phyloP scores from a whole-genome alignment of 495 filamentous ascomycete species.

The Rhizodiscina lignyota region DNA sequence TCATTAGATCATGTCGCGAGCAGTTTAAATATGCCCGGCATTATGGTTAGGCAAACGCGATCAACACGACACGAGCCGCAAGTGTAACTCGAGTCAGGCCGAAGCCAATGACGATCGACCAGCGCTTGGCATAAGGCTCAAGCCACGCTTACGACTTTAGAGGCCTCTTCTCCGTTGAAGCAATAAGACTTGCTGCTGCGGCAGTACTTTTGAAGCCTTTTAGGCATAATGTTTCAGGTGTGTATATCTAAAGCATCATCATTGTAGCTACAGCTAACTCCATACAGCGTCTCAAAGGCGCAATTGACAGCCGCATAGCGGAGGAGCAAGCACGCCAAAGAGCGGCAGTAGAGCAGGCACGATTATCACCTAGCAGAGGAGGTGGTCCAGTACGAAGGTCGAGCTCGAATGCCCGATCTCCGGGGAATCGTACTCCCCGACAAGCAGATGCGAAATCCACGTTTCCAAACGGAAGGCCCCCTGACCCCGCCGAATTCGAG shows the following conservation, averaged over 20 bases:
- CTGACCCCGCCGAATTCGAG: constrained; percentile 76
- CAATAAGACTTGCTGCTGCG: no score
- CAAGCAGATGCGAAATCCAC: constrained; percentile 33
- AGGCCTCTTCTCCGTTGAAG: no score
- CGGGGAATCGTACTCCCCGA: constrained; percentile 31
- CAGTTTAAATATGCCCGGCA: no score
- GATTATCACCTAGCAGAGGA: neutral
- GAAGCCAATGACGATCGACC: no score
- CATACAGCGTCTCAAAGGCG: constrained; percentile 61
- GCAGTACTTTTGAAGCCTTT: no score
- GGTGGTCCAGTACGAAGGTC: constrained; percentile 19
- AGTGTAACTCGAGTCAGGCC: no score
- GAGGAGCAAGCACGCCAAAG: constrained; percentile 73
- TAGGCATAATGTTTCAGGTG: no score
- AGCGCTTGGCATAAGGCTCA: no score
- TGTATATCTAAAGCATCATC: neutral
- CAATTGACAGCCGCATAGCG: constrained; percentile 70
- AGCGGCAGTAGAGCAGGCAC: constrained; percentile 21
- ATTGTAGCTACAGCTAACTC: neutral
- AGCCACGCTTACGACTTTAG: no score
- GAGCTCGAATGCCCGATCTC: constrained; percentile 32
- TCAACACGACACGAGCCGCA: no score
- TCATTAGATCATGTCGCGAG: no score
- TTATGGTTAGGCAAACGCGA: no score
- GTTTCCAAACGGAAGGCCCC: constrained; percentile 33